Percentiles rank a stretch among this genome's conserved stretches.
phyloP scores from a whole-genome alignment of 2,329 filamentous ascomycete genomes.

The Pseudogymnoascus sp. region DNA sequence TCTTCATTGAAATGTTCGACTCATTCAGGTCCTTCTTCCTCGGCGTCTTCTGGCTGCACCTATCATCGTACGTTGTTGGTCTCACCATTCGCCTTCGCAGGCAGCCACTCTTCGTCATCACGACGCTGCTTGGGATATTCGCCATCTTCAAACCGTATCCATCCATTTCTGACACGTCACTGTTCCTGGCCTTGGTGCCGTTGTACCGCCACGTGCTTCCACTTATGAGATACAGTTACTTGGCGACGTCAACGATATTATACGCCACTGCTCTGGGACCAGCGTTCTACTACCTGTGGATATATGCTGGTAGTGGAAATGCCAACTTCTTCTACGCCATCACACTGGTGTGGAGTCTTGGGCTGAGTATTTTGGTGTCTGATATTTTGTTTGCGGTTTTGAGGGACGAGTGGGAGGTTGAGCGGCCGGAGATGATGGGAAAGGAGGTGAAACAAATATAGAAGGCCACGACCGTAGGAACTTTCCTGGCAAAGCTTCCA shows the following conservation, averaged over 20 bases:
- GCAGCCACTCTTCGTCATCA: conserved; percentile 80
- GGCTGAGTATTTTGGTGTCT: conserved; percentile 75
- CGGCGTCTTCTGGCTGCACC: conserved; percentile 94
- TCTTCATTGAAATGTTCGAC: conserved; percentile 99
- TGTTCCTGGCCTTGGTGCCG: conserved; percentile 76
- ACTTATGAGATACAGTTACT: conserved; percentile 86
- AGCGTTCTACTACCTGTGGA: conserved; percentile 95
- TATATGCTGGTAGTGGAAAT: conserved; percentile 94
- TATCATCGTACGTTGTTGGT: conserved; percentile 80
- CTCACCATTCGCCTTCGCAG: conserved; percentile 72
- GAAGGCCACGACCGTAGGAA: background rate
- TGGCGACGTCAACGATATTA: conserved; percentile 71
- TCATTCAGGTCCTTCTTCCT: conserved; percentile 96
- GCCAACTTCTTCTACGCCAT: conserved; percentile 99
- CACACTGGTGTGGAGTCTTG: conserved; percentile 94
- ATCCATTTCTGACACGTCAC: conserved; percentile 77
- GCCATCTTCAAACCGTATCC: conserved; percentile 97
- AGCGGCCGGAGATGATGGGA: conserved; percentile 80
- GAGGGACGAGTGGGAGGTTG: conserved; percentile 87
- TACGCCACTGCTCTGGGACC: conserved; percentile 87
- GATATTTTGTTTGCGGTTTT: conserved; percentile 84
- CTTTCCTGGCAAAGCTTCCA: background rate
- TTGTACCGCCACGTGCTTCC: conserved; percentile 89
- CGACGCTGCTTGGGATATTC: conserved; percentile 79
- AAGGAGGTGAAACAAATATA: conserved; percentile 55